Base-by-base conservation (phyloP, 192 early-diverging fungal genomes). In the Coemansia sp. region DNA sequence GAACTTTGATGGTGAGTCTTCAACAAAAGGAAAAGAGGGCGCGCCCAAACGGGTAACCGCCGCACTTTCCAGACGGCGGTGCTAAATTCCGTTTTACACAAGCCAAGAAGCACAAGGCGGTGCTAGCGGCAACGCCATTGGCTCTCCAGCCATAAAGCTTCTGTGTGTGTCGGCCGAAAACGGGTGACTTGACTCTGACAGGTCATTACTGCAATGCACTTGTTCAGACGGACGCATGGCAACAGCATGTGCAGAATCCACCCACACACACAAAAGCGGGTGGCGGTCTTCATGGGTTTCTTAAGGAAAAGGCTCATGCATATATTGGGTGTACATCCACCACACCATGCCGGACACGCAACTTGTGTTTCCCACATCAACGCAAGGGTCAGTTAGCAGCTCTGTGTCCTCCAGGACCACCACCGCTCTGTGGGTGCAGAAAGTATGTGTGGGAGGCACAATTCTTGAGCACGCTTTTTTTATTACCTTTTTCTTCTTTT, bases 271-370 rank as follows among this genome's bases (percentile, higher is more conserved):
- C 20, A 2, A 21, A 2, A 4, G 46, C 46, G 33, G 51, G 63
- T 55, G 63, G 63, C 63, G 63, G 63, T 65, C 63, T 65, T 65
- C 63, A 65, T 51, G 63, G 46, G 64, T 66, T 66, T 44, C 64
- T 38, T 18, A 51, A 41, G 48, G 36, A 3, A 49, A 9, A 8
- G 26, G 23, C 35, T 0, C 33, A 14, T 41, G 63, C 63, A 65
- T 65, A 65, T 39, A 66, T 66, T 66, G 20, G 46, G 4, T n/a
- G 46, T 14, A 15, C 10, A 62, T 20, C 39, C 1, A 30, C 3
- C 30, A 3, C 3, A 3, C 3, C 30, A 30, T 30, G 3, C 30
- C 30, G 30, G 30, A 30, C 30, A 30, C 30, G 30, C 30, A 30
- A 3, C 30, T 30, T 49, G 14, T 49, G 4, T 20, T 6, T 23